These are phyloP conservation scores for Leptographium lundbergii DNA, from an alignment of 2,329 filamentous ascomycete genomes.

Conservation along the genomic window DNA sequence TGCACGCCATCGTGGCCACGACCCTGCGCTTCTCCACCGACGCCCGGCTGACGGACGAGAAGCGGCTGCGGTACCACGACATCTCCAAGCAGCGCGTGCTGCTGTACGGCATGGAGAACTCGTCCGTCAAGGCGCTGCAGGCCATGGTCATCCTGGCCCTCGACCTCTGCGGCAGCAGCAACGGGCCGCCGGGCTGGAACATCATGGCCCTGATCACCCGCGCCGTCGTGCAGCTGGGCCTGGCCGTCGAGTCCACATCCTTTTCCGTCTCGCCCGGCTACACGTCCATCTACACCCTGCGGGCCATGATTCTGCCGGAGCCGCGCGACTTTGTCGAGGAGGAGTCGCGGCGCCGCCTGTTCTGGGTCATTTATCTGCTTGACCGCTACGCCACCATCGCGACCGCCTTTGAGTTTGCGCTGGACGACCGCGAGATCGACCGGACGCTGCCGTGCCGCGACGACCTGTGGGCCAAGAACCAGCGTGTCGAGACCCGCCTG, in stretches of 20 bases:
- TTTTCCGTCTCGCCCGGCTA: constrained; percentile 66
- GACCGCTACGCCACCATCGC: constrained; percentile 85
- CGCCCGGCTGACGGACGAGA: constrained; percentile 57
- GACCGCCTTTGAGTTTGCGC: constrained; percentile 82
- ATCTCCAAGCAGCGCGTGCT: constrained; percentile 77
- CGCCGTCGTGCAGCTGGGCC: constrained; percentile 74
- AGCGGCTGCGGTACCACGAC: constrained; percentile 62
- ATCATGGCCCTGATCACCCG: constrained; percentile 79
- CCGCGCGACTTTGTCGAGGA: constrained; percentile 81
- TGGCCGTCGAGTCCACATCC: constrained; percentile 73
- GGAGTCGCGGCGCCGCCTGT: constrained; percentile 69
- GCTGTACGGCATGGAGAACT: constrained; percentile 79
- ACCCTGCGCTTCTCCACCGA: constrained; percentile 77
- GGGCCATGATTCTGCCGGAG: constrained; percentile 75
- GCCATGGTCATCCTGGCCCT: constrained; percentile 77
- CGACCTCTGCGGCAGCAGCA: constrained; percentile 74
- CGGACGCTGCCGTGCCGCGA: constrained; percentile 77
- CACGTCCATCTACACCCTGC: constrained; percentile 77
- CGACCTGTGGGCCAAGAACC: constrained; percentile 72
- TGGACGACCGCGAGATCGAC: constrained; percentile 84
- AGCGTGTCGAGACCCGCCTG: constrained; percentile 73
- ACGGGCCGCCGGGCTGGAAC: constrained; percentile 87
- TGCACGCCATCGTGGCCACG: constrained; percentile 83
- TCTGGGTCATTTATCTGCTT: constrained; percentile 90
- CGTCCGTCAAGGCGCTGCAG: constrained; percentile 76